Conservation (phyloP, 176 grass and related monocot species). For the Triticum timopheevii region DNA sequence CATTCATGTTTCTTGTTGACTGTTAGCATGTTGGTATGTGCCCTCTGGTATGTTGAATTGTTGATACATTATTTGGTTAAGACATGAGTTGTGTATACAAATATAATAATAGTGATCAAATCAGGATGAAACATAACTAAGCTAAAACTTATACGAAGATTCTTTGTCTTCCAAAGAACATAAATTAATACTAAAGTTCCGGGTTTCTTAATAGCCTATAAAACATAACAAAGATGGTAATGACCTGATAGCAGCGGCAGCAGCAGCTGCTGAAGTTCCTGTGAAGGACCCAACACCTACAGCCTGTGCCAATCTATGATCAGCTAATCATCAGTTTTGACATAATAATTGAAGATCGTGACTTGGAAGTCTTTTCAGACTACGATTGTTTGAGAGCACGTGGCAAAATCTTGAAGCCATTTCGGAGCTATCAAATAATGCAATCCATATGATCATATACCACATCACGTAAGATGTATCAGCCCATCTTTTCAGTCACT, state of each 20-base stretch:
- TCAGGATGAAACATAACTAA: background rate
- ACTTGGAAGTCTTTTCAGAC: background rate
- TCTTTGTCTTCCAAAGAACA: background rate
- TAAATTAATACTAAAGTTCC: background rate
- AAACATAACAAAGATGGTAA: slow-evolving; percentile 16
- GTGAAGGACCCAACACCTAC: slow-evolving; percentile 87
- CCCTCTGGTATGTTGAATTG: background rate
- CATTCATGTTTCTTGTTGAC: background rate
- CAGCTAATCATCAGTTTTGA: slow-evolving; percentile 29
- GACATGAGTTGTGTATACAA: background rate
- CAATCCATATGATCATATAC: background rate
- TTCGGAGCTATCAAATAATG: background rate
- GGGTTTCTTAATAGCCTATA: background rate
- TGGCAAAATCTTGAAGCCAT: background rate
- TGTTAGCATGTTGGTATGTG: background rate
- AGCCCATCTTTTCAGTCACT: background rate
- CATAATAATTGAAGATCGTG: slow-evolving; percentile 33
- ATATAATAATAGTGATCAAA: background rate
- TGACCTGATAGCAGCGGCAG: slow-evolving; percentile 93
- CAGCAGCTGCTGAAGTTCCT: slow-evolving; percentile 81
- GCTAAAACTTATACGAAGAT: background rate
- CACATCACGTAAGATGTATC: background rate
- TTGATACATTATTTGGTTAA: too few relatives aligned
- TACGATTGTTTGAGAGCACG: background rate
- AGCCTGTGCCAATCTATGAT: slow-evolving; percentile 69